Conservation (phyloP, 106 monocot species). For the Posidonia australis region DNA sequence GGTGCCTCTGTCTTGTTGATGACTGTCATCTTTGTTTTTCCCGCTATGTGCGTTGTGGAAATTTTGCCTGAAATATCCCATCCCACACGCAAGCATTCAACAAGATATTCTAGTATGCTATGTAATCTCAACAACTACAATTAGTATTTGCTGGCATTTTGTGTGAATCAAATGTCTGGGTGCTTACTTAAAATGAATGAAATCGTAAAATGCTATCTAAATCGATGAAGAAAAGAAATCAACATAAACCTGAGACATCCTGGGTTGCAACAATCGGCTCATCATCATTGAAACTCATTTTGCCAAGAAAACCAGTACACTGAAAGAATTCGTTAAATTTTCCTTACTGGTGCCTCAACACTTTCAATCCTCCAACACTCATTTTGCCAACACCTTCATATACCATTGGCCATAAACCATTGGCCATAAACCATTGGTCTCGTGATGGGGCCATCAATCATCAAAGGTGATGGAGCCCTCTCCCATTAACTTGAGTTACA, state of each 20-base stretch:
- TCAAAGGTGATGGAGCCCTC: too few species aligned
- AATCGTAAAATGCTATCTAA: too few species aligned
- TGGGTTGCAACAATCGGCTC: background rate
- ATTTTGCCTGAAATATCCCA: background rate
- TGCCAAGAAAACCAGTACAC: background rate
- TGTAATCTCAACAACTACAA: background rate
- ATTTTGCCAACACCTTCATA: too few species aligned
- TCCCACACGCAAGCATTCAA: too few species aligned
- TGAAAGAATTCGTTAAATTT: background rate
- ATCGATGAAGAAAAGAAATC: background rate
- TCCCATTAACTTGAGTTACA: too few species aligned
- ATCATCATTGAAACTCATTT: background rate
- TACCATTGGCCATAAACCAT: too few species aligned
- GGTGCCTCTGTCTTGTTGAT: background rate
- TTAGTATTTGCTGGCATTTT: too few species aligned
- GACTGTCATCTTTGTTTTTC: background rate
- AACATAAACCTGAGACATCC: background rate
- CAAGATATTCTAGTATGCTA: background rate
- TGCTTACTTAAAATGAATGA: too few species aligned
- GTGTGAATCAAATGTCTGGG: too few species aligned
- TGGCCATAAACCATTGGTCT: too few species aligned
- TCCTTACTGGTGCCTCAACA: background rate
- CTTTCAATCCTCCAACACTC: background rate
- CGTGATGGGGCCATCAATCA: too few species aligned
- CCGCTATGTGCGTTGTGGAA: background rate